Percentiles rank a stretch among this genome's conserved stretches.
Conservation (phyloP, 495 filamentous ascomycete genomes). For the Penicillium longicatenatum region DNA sequence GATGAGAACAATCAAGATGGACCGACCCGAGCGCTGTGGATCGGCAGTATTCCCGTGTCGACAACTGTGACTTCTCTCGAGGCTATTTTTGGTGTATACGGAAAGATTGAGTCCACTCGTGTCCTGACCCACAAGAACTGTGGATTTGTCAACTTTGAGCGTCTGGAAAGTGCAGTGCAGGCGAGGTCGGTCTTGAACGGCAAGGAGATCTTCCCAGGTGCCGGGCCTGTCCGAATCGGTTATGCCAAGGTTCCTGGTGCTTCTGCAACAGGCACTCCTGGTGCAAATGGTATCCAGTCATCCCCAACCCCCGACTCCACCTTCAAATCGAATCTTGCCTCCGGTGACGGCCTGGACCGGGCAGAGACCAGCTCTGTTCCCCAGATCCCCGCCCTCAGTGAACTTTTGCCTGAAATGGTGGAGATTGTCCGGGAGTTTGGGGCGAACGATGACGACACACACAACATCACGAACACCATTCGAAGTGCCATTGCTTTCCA, state of each 20-base stretch:
- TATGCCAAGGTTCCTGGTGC: slow-evolving; percentile 95
- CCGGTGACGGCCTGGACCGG: slow-evolving; percentile 40
- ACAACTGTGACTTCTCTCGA: slow-evolving; percentile 92
- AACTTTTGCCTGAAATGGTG: slow-evolving; percentile 79
- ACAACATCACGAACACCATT: slow-evolving; percentile 71
- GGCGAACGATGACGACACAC: slow-evolving; percentile 76
- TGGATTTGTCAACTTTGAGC: slow-evolving; percentile 97
- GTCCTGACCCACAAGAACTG: slow-evolving; percentile 99
- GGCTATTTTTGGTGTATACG: slow-evolving; percentile 89
- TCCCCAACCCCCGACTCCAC: slow-evolving; percentile 90
- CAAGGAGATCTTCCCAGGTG: slow-evolving; percentile 97
- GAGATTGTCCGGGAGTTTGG: slow-evolving; percentile 89
- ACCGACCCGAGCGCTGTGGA: slow-evolving; percentile 92
- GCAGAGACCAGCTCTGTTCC: slow-evolving; percentile 54
- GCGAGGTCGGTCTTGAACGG: slow-evolving; percentile 87
- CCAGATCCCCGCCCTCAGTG: slow-evolving; percentile 68
- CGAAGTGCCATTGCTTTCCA: slow-evolving; percentile 74
- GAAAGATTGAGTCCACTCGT: slow-evolving; percentile 86
- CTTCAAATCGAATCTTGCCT: slow-evolving; percentile 32
- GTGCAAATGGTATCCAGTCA: slow-evolving; percentile 78
- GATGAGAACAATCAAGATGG: slow-evolving; percentile 84
- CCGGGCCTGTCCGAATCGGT: slow-evolving; percentile 91
- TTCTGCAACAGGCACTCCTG: slow-evolving; percentile 75
- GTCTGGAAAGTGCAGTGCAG: slow-evolving; percentile 81
- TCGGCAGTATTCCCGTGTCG: slow-evolving; percentile 96